Base-by-base conservation (phyloP, 1,284 basidiomycete species). In the Pyrrhoderma noxium region DNA sequence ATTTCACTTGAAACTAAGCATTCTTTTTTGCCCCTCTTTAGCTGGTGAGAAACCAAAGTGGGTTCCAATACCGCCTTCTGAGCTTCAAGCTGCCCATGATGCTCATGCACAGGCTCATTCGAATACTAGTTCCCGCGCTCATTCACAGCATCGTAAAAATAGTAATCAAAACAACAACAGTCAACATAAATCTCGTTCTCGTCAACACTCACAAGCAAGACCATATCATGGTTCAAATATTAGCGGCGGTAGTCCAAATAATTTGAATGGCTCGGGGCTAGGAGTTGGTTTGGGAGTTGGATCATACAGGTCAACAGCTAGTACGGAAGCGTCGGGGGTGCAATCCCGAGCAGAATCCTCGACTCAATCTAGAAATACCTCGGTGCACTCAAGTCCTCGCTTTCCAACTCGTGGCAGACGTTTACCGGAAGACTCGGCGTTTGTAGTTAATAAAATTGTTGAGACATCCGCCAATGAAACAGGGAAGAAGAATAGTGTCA, bases 1-100 rank as follows among this genome's bases (percentile, higher is more conserved):
- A n/a, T n/a, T n/a, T n/a, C n/a, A 31, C 11, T 31, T 11, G 27
- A 31, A 11, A 11, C 11, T 31, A 11, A 5, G 27, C 11, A 31
- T 31, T 31, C 5, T 5, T 31, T 11, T 31, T 31, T 31, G 27
- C n/a, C n/a, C n/a, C n/a, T 31, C 11, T 31, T 5, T 31, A 31
- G 27, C 60, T 76, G 75, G 65, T 58, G 77, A 78, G 62, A 80
- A 78, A 65, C 62, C 70, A 13, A 82, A 80, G 64, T 82, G 80
- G 80, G 70, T 81, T 2, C 68, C 69, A 14, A 76, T 82, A 48
- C 76, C 79, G 1, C 65, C 75, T 0, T 68, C 73, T 57, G 79
- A 81, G 59, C 66, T 80, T 22, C 77, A 77, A 60, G 76, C 74
- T 3, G 71, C 77, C 25, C 74, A 72, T 19, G 79, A 80, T 57